Base-by-base conservation (phyloP, 352 stramenopile genomes). In the Phytopythium aichiense region DNA sequence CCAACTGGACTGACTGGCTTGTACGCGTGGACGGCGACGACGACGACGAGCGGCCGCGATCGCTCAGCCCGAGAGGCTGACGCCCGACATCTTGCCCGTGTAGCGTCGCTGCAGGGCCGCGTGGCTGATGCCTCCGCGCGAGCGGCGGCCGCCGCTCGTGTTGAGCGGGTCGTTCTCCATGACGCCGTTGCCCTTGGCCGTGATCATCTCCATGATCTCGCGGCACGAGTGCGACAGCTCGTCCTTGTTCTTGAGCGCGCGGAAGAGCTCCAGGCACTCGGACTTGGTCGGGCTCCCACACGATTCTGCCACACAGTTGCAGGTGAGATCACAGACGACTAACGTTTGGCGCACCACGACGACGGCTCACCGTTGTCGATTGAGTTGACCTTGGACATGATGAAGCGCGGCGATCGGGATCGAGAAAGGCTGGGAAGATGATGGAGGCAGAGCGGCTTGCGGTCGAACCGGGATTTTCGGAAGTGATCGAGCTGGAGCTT, bases 51-150 rank as follows among this genome's bases (percentile, higher is more conserved):
- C 40, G 40, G 15, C 7, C 12, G 35, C 38, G 38, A 7, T 45
- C 38, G 25, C 57, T 72, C 65, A 91, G 0, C 71, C 56, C 35
- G 73, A 85, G 40, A 88, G 74, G 35, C 71, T 69, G 23, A 81
- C 74, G 49, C 84, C 84, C 31, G 84, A 91, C 84, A 91, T 91
- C 69, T 91, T 91, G 76, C 84, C 84, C 48, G 84, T 93, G 72
- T 86, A 89, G 62, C 81, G 84, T 30, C 84, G 76, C 66, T 93
- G 84, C 20, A 93, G 71, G 20, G 81, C 79, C 23, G 84, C 84
- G 65, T 91, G 84, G 61, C 80, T 91, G 59, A 91, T 74, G 7
- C 81, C 81, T 23, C 82, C 81, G 56, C 82, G 82, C 1, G 60
- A 66, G 8, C 84, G 77, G n/a, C 73, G 72, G 51, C 82, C 80